A percentile compares a stretch with the other conserved stretches of the same genome.
Evolutionary conservation across 2,329 filamentous ascomycete genomes (phyloP).

Genomic region (Penicillium sp.): DNA sequence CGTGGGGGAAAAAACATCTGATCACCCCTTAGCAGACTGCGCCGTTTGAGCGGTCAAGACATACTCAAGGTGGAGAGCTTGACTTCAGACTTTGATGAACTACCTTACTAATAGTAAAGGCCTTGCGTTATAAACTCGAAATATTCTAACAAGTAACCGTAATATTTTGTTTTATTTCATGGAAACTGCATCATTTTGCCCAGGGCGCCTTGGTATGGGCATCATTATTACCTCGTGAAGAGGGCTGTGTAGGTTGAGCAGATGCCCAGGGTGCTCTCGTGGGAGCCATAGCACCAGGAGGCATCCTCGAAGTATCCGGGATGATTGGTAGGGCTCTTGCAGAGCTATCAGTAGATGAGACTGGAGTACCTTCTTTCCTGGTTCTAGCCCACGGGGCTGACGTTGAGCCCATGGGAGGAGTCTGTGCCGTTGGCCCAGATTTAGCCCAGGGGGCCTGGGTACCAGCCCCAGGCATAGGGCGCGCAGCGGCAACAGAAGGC

Average conservation of each 20-base stretch:
- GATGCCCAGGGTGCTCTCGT: constrained; percentile 38
- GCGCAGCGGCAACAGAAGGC: constrained; percentile 13
- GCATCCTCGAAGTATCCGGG: constrained; percentile 32
- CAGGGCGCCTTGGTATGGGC: constrained; percentile 42
- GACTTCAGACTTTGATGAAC: background rate
- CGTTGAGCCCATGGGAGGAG: constrained; percentile 25
- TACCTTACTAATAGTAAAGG: background rate
- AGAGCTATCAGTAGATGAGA: background rate
- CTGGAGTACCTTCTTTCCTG: constrained; percentile 14
- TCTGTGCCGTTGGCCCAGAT: constrained; percentile 13
- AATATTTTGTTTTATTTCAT: background rate
- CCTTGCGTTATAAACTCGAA: too few species aligned
- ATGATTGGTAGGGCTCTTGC: constrained; percentile 16
- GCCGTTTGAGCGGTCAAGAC: background rate
- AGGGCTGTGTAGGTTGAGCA: constrained; percentile 15
- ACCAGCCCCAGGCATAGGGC: constrained; percentile 22
- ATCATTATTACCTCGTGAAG: constrained; percentile 21
- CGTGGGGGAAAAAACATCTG: background rate
- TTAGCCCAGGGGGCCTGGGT: constrained; percentile 42
- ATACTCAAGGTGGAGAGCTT: background rate
- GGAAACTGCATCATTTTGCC: constrained; percentile 27
- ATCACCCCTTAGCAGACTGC: background rate
- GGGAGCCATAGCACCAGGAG: constrained; percentile 31
- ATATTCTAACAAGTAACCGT: background rate
- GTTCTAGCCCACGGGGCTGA: constrained; percentile 34